Conservation (phyloP, 805 yeast species). For the Schwanniomyces pseudopolymorphus region DNA sequence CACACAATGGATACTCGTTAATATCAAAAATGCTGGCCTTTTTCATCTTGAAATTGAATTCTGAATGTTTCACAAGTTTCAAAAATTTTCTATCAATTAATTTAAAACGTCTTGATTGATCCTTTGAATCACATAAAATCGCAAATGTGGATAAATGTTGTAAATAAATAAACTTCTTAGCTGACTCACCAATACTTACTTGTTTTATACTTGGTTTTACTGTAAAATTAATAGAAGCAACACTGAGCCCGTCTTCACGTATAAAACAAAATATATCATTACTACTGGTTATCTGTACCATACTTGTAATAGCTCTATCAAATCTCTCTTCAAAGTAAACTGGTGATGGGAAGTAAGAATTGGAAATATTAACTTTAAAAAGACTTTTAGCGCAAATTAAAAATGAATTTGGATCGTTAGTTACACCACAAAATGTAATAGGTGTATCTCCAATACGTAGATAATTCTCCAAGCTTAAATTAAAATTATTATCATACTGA, state of each 20-base stretch:
- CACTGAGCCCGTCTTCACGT: constrained; percentile 37
- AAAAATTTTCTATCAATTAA: constrained; percentile 34
- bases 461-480: constrained; percentile 12
- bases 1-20: constrained; percentile 31
- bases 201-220: constrained; percentile 26
- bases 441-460: constrained; percentile 27
- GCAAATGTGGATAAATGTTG: constrained; percentile 28
- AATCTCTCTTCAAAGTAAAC: constrained; percentile 36
- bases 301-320: constrained; percentile 24
- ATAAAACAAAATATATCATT: constrained; percentile 11
- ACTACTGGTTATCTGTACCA: constrained; percentile 10
- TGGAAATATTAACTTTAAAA: constrained; percentile 33
- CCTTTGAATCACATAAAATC: constrained; percentile 29
- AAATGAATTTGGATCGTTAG: constrained; percentile 18
- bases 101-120: constrained; percentile 22
- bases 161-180: constrained; percentile 30
- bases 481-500: background rate
- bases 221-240: constrained; percentile 24
- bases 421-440: constrained; percentile 15
- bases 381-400: constrained; percentile 25
- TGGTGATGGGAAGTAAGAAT: constrained; percentile 24
- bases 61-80: constrained; percentile 21
- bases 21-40: constrained; percentile 17
- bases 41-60: constrained; percentile 14
- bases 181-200: constrained; percentile 29